A percentile compares a stretch with the other conserved stretches of the same genome.
Evolutionary conservation across 495 filamentous ascomycete genomes (phyloP).

Genomic region (Neurospora terricola): DNA sequence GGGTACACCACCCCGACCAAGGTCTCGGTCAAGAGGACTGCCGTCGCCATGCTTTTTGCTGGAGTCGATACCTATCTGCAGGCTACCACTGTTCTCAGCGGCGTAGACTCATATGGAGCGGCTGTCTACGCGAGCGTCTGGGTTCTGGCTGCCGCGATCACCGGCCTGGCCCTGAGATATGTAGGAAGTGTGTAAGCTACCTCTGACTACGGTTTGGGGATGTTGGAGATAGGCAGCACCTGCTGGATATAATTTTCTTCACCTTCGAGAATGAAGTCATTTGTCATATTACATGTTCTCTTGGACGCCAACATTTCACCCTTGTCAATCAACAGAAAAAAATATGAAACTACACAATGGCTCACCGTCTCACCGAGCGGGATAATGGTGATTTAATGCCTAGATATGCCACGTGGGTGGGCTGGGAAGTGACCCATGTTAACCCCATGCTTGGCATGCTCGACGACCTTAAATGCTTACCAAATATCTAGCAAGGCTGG

Average conservation of each 20-base stretch:
- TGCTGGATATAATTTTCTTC: not conserved
- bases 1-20: slow-evolving; percentile 52
- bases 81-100: slow-evolving; percentile 49
- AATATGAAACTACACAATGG: not conserved
- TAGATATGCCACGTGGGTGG: not conserved
- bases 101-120: slow-evolving; percentile 58
- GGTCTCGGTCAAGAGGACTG: slow-evolving; percentile 54
- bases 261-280: not conserved
- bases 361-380: not conserved
- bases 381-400: not conserved
- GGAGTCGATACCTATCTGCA: slow-evolving; percentile 56
- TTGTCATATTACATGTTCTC: not conserved
- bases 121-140: slow-evolving; percentile 61
- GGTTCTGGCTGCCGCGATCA: slow-evolving; percentile 48
- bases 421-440: not conserved
- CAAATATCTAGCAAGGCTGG: not conserved
- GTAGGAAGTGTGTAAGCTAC: slow-evolving; percentile 16
- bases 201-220: not conserved
- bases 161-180: slow-evolving; percentile 44
- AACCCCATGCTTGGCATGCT: not conserved
- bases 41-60: slow-evolving; percentile 44
- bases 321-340: not conserved
- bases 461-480: not conserved
- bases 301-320: not conserved
- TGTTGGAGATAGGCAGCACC: not conserved